Evolutionary conservation across 2,329 filamentous ascomycete species (phyloP).

Genomic region (Microsporum audouinii): DNA sequence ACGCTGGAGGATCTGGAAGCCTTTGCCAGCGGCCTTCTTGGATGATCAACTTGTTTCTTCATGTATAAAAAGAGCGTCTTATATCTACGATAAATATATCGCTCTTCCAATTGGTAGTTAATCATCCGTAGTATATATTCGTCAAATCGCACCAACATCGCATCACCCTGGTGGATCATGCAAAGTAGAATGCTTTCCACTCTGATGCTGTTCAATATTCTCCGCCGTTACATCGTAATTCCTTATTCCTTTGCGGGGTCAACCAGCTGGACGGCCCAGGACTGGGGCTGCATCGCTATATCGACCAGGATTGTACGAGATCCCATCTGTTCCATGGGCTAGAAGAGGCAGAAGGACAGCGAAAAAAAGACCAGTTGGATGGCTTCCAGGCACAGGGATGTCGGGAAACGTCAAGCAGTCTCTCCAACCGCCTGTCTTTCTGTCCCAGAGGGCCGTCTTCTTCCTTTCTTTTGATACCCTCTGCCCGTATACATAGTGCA

Average conservation of each 20-base stretch:
- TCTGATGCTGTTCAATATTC: neutral
- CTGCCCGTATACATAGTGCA: too few species aligned
- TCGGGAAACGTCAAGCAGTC: neutral
- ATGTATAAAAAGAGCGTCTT: too few species aligned
- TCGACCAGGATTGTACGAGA: constrained; percentile 2
- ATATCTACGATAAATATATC: too few species aligned
- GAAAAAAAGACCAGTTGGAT: neutral
- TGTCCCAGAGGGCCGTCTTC: neutral
- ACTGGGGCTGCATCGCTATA: neutral
- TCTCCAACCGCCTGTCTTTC: neutral
- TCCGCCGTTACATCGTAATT: constrained; percentile 1
- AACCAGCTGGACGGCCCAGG: neutral
- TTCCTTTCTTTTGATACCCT: neutral
- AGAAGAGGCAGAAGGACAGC: neutral
- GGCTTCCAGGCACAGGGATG: neutral
- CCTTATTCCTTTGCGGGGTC: neutral
- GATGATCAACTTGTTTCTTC: constrained; percentile 14
- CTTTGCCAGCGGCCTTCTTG: constrained; percentile 35
- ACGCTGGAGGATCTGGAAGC: constrained; percentile 40
- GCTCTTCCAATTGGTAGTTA: too few species aligned
- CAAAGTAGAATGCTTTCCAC: neutral
- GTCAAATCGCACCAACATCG: neutral
- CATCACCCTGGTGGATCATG: neutral
- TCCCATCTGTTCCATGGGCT: neutral
- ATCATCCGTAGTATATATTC: too few species aligned